Conservation (phyloP, 306 rosid genomes). For the Pachyrhizus erosus region DNA sequence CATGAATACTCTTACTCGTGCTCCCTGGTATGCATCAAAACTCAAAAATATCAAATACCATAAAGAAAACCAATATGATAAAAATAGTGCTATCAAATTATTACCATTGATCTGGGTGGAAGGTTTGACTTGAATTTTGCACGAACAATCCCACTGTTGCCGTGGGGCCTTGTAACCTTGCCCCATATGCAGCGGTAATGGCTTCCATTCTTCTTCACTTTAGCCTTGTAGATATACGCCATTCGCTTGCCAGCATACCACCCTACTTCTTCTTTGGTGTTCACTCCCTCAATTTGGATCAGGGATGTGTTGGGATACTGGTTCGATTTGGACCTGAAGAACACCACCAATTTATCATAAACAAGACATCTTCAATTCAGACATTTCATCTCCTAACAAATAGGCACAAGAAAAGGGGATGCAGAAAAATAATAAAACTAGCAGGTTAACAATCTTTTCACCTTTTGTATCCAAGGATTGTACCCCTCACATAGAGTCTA, state of each 20-base stretch:
- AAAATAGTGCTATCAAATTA: background rate
- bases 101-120: conserved; percentile 95
- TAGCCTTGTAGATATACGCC: conserved; percentile 94
- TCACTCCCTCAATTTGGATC: conserved; percentile 90
- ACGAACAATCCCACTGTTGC: conserved; percentile 90
- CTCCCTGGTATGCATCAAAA: conserved; percentile 61
- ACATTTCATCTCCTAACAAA: conserved; percentile 5
- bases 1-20: conserved; percentile 89
- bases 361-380: background rate
- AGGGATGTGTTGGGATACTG: conserved; percentile 89
- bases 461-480: conserved; percentile 96
- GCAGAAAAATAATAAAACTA: background rate
- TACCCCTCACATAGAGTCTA: conserved; percentile 87
- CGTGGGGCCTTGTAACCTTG: conserved; percentile 86
- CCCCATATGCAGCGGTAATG: conserved; percentile 98
- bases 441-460: conserved; percentile 27
- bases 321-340: conserved; percentile 84
- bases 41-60: conserved; percentile 18
- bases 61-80: background rate
- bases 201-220: conserved; percentile 79
- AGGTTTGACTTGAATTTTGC: conserved; percentile 92
- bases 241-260: conserved; percentile 87
- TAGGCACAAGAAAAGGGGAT: background rate
- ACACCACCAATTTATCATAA: background rate
- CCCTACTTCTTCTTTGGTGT: conserved; percentile 90